Base-by-base conservation (phyloP, 2,329 filamentous ascomycete genomes). In the Epicoccum nigrum region DNA sequence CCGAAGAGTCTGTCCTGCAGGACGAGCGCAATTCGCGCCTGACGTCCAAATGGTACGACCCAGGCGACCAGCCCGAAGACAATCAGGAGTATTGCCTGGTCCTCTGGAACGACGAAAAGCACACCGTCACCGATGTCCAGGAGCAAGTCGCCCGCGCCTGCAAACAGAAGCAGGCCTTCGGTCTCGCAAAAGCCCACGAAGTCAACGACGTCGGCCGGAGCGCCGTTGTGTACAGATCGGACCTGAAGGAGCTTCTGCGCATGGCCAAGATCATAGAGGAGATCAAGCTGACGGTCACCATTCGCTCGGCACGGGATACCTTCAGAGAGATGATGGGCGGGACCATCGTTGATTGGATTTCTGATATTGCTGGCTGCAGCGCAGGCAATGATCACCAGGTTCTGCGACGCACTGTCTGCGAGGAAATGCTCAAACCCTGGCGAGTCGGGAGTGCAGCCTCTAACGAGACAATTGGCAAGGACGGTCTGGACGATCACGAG, bases 251-350 rank as follows among this genome's bases (percentile, higher is more conserved):
- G 30, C 81, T 99, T 11, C 79, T 99, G 13, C 77, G 78, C 12
- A 92, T 94, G 74, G 90, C 92, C 4, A 88, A 85, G 58, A 86
- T 94, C 17, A 89, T 99, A 59, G 94, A 99, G 74, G 87, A 96
- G 54, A 97, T 99, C 72, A 92, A 96, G 69, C 86, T 99, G 50
- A 97, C 94, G 0, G 91, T 97, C 40, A 99, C 94, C 0, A 92
- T 99, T 55, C 86, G 94, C 35, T 96, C 93, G 8, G 86, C 94
- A 4, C 84, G 95, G 62, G 94, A 99, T 74, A 97, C 92, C 0
- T 99, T 97, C 76, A 84, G 94, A 52, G 94, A 99, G 71, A 90
- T 97, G 71, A 99, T 99, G 95, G 97, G 92, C 64, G 92, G 90
- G n/a, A 91, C 92, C 13, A 93, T 99, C 55, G 88, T 99, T 45